Base-by-base conservation (phyloP, 2,329 filamentous ascomycete genomes). In the Ambrosiella beaveri region DNA sequence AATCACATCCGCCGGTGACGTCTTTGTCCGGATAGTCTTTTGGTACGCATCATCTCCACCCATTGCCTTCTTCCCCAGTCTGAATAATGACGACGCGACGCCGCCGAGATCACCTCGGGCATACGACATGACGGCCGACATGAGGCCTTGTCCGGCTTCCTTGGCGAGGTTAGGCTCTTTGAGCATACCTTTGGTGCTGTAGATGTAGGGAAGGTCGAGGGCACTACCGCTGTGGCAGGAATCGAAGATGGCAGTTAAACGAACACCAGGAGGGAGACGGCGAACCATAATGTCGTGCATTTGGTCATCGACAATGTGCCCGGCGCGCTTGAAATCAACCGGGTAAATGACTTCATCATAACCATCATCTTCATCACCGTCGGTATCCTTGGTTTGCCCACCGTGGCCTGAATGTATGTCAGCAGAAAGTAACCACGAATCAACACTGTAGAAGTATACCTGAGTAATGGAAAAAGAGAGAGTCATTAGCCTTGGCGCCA, bases 1-100 rank as follows among this genome's bases (percentile, higher is more conserved):
- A 68, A 95, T 81, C 40, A 95, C 88, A 70, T 95, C 88, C 45
- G 88, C 88, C 2, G 88, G 84, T 61, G 84, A 88, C 17, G 88
- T 95, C 74, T 91, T 93, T 54, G 88, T 95, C 64, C 84, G 78
- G 66, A 86, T 74, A 61, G 87, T 84, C 66, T 80, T 80, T 71
- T 90, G 77, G 68, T 87, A 82, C 44, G 82, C 81, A 39, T 84
- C 79, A 64, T 88, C 80, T 64, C 87, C 87, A 58, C 73, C 77
- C 13, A 86, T 84, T 36, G 86, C 87, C 68, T 64, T 64, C 74
- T 94, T 94, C 71, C 90, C 80, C 65, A 95, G 78, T 54, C 81
- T 80, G 69, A 88, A 80, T 8, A 88, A 79, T 45, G 82, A 84
- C 60, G 77, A 84, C 50, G 87, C 79, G 71, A 93, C 87, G 63